Conservation (phyloP, 352 stramenopile species). For the Globisporangium rhizosaccharum region DNA sequence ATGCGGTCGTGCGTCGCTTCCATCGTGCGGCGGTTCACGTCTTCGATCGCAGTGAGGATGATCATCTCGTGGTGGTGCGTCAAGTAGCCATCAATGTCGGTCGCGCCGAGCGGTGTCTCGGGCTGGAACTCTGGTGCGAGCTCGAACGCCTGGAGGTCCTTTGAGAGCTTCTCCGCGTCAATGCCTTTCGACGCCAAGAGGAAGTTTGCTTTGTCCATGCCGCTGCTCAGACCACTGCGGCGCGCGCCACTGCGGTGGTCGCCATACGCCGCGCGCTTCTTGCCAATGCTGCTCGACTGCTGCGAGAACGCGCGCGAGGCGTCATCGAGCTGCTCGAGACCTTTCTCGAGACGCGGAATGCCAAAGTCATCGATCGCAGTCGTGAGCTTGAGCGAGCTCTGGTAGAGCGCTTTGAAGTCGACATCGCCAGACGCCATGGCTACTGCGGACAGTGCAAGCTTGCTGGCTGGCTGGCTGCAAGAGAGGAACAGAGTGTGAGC, state of each 20-base stretch:
- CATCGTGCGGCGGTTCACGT: slow-evolving; percentile 76
- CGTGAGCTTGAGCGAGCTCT: slow-evolving; percentile 85
- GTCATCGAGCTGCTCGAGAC: slow-evolving; percentile 77
- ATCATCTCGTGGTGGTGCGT: slow-evolving; percentile 91
- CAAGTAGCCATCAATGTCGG: slow-evolving; percentile 84
- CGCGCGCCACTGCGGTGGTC: slow-evolving; percentile 10
- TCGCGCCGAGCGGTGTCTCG: slow-evolving; percentile 77
- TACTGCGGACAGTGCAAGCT: neutral
- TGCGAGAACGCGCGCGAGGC: slow-evolving; percentile 47
- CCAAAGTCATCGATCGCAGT: slow-evolving; percentile 66
- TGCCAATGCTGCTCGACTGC: slow-evolving; percentile 34
- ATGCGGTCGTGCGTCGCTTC: slow-evolving; percentile 78
- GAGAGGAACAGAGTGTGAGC: neutral
- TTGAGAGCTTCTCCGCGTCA: slow-evolving; percentile 83
- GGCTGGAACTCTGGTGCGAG: slow-evolving; percentile 71
- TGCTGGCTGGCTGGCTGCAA: neutral
- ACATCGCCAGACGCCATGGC: slow-evolving; percentile 32
- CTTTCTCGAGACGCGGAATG: slow-evolving; percentile 73
- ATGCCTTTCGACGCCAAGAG: slow-evolving; percentile 80
- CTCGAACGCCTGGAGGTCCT: slow-evolving; percentile 77
- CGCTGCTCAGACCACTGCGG: slow-evolving; percentile 14
- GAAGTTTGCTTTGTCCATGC: slow-evolving; percentile 77
- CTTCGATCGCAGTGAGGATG: slow-evolving; percentile 86
- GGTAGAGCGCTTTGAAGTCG: slow-evolving; percentile 84
- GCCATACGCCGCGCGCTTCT: slow-evolving; percentile 39